Base-by-base conservation (phyloP, 192 early-diverging fungal genomes). In the Linnemannia elongata region DNA sequence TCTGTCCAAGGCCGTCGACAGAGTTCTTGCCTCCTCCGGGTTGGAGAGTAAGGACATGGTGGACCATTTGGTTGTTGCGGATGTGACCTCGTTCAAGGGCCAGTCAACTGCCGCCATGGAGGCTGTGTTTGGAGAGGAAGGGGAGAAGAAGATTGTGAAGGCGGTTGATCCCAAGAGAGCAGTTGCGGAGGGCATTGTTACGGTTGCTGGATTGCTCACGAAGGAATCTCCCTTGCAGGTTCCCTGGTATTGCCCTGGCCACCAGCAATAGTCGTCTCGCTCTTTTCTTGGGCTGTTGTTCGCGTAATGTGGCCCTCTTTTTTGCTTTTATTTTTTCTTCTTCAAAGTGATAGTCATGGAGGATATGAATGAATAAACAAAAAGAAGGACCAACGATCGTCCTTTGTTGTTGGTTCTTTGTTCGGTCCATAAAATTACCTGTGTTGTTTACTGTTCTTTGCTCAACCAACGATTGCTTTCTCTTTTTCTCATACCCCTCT, bases 61-160 rank as follows among this genome's bases (percentile, higher is more conserved):
- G 39, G 72, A 73, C 42, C 72, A 73, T 49, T 73, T 73, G 44
- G 42, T 73, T 1, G 72, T 73, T 47, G 72, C 72, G 24, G 72
- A 73, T 12, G n/a, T 6, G 9, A 45, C 44, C 18, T 7, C 0
- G 18, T 47, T 73, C 72, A 24, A 42, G 4, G 13, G 41, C 1
- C 24, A 27, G n/a, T 73, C 72, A 4, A 73, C 44, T 15, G 39
- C 24, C 13, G 72, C 44, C 9, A 45, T 73, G 72, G 72, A 35
- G n/a, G 10, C 60, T 24, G 30, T 66, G 10, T 66, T 66, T 33
- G 60, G 27, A 33, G 10, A 10, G 27, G 60, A 66, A 30, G 27
- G 27, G 27, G 33, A 66, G 60, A 66, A 66, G 60, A 33, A 30
- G 60, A 12, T 66, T 12, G n/a, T 66, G 60, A 66, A 66, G 60